Percentiles rank a stretch among this genome's conserved stretches.
These are phyloP conservation scores for Schwanniomyces vanrijiae DNA, from an alignment of 805 yeast species.

Conservation along the genomic window DNA sequence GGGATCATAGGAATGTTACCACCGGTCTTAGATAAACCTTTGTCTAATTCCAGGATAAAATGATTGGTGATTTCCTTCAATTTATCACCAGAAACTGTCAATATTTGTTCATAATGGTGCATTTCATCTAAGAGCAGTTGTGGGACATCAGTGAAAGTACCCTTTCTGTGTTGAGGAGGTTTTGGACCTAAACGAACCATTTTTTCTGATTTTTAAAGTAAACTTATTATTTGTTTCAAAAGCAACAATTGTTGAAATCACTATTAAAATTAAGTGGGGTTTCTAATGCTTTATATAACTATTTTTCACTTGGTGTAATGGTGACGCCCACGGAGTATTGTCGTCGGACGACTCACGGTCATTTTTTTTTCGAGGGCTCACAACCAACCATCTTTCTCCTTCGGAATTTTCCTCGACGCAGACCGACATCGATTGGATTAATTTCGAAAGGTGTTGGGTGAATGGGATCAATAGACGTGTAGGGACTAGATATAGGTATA, in stretches of 20 bases:
- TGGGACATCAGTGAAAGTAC: conserved; percentile 61
- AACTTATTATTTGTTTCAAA: not conserved
- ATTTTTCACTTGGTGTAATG: not conserved
- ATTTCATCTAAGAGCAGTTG: conserved; percentile 59
- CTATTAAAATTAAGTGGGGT: not conserved
- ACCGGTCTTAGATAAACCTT: conserved; percentile 73
- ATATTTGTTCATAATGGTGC: conserved; percentile 54
- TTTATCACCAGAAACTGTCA: conserved; percentile 61
- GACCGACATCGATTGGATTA: not conserved
- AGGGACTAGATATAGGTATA: too few relatives aligned
- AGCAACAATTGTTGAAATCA: not conserved
- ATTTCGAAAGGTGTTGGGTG: too few relatives aligned
- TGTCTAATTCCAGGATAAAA: conserved; percentile 75
- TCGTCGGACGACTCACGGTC: not conserved
- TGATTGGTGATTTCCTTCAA: conserved; percentile 69
- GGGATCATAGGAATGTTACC: conserved; percentile 97
- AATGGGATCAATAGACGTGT: too few relatives aligned
- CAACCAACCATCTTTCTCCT: not conserved
- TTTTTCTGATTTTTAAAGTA: conserved; percentile 14
- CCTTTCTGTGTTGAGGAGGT: conserved; percentile 77
- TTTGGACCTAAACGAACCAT: conserved; percentile 89
- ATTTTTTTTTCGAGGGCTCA: not conserved
- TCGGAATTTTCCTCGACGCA: not conserved
- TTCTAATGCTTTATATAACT: not conserved
- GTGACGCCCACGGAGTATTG: not conserved